A percentile compares a stretch with the other conserved stretches of the same genome.
Evolutionary conservation across 2,329 filamentous ascomycete species (phyloP).

Genomic region (Taxawa tesnikishii): DNA sequence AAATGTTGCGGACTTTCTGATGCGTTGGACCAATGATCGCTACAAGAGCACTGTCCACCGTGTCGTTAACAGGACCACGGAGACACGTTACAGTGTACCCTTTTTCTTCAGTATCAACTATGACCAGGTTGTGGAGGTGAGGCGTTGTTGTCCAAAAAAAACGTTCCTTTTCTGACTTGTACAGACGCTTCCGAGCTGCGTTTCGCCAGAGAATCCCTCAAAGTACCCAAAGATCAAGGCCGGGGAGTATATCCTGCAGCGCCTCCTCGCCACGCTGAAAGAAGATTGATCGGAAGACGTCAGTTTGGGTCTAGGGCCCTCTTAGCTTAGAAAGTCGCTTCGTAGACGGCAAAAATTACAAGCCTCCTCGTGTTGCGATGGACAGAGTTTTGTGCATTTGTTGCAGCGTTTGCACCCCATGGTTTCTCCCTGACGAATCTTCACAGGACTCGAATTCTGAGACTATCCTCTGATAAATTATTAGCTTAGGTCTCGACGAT

Average conservation of each 20-base stretch:
- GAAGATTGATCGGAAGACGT: too few species aligned
- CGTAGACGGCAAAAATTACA: too few species aligned
- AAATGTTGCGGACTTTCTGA: conserved; percentile 31
- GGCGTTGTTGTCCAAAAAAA: conserved; percentile 18
- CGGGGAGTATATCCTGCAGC: conserved; percentile 5
- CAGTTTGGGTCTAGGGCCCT: too few species aligned
- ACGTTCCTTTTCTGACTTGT: neutral
- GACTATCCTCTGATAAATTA: too few species aligned
- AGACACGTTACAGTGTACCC: conserved; percentile 42
- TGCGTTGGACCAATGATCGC: conserved; percentile 33
- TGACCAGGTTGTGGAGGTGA: conserved; percentile 4
- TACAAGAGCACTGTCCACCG: conserved; percentile 45
- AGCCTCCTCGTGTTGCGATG: too few species aligned
- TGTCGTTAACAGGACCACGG: conserved; percentile 40
- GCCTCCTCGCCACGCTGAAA: conserved; percentile 5
- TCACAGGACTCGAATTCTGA: too few species aligned
- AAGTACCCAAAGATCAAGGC: conserved; percentile 4
- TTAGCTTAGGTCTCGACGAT: too few species aligned
- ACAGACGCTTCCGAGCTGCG: conserved; percentile 5
- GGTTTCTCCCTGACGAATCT: too few species aligned
- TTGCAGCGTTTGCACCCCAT: too few species aligned
- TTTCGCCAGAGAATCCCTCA: conserved; percentile 4
- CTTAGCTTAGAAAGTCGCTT: too few species aligned
- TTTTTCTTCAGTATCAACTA: conserved; percentile 30
- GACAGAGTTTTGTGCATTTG: too few species aligned